phyloP scores from a whole-genome alignment of 768 basidiomycete species.

The Tulasnella sp. region DNA sequence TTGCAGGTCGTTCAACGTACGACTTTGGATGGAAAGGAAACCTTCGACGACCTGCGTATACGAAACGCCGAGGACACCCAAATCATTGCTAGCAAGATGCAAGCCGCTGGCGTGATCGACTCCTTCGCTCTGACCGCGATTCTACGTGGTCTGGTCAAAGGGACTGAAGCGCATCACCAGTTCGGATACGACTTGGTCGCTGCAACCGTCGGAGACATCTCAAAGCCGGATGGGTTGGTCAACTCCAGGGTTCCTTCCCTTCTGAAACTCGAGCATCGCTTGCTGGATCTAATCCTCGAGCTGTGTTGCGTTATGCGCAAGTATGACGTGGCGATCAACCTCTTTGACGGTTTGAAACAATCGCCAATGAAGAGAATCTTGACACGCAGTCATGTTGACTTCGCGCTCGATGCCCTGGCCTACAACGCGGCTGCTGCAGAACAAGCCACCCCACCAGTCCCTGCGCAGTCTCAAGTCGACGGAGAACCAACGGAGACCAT shows the following conservation, averaged over 20 bases:
- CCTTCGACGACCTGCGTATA: conserved; percentile 6
- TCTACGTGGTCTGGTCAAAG: conserved; percentile 21
- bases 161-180: conserved; percentile 4
- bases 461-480: not conserved
- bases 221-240: not conserved
- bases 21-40: conserved; percentile 6
- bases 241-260: not conserved
- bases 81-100: conserved; percentile 11
- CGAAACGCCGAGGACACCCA: conserved; percentile 54
- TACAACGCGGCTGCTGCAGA: conserved; percentile 1
- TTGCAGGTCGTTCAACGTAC: conserved; percentile 42
- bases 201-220: not conserved
- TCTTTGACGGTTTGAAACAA: not conserved
- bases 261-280: conserved; percentile 4
- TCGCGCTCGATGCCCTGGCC: conserved; percentile 15
- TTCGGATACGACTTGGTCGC: conserved; percentile 7
- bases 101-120: not conserved
- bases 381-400: conserved; percentile 18
- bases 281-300: conserved; percentile 21
- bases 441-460: not conserved
- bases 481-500: conserved; percentile 30
- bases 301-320: conserved; percentile 18
- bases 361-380: not conserved
- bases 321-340: conserved; percentile 9
- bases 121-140: conserved; percentile 14